A percentile compares a stretch with the other conserved stretches of the same genome.
Conservation (phyloP, 2,329 filamentous ascomycete genomes). For the Atkinsonella hypoxylon region DNA sequence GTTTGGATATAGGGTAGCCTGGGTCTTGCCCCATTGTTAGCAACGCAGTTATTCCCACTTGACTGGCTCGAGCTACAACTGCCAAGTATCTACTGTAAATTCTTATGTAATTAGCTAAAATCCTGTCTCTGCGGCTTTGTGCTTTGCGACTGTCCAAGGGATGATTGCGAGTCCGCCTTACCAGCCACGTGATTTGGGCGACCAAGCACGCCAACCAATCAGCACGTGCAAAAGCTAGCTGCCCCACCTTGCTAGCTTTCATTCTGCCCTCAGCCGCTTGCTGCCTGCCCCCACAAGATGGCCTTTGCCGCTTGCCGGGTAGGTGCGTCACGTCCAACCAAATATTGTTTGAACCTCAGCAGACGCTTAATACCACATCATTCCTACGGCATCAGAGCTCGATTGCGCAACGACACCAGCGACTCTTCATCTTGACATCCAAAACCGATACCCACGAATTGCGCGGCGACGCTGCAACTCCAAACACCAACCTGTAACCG, state of each 20-base stretch:
- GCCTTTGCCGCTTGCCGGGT: conserved; percentile 4
- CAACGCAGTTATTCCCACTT: no score
- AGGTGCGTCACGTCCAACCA: conserved; percentile 5
- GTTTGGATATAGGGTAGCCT: no score
- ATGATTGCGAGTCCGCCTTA: background rate
- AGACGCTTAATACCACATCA: background rate
- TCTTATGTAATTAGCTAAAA: no score
- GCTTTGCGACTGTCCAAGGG: no score
- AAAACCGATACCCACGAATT: background rate
- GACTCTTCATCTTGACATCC: background rate
- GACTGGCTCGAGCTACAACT: no score
- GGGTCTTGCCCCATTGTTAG: no score
- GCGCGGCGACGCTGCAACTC: background rate
- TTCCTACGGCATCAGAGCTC: background rate
- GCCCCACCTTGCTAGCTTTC: background rate
- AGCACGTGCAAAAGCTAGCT: background rate
- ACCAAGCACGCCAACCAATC: background rate
- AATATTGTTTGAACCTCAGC: background rate
- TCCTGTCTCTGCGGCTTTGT: no score
- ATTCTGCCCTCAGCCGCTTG: background rate
- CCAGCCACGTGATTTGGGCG: background rate
- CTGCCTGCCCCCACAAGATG: background rate
- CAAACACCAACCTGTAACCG: background rate
- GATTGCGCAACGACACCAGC: background rate
- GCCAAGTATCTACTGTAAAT: no score